Conservation (phyloP, 2,329 filamentous ascomycete genomes). For the Lizonia empirigonia region DNA sequence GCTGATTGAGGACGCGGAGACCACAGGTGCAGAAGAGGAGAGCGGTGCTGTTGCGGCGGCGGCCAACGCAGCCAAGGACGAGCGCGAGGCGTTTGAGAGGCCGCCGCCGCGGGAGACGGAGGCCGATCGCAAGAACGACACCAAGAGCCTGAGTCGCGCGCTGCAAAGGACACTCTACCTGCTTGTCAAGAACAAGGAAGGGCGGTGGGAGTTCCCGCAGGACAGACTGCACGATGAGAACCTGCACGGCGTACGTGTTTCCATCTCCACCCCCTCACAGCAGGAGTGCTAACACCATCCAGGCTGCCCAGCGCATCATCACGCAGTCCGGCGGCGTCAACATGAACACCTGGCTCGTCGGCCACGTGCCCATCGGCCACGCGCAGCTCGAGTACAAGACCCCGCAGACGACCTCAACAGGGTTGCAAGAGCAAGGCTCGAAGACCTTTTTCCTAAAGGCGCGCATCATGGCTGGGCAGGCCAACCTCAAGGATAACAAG, state of each 20-base stretch:
- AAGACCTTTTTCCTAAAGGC: slow-evolving; percentile 97
- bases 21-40: slow-evolving; percentile 53
- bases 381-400: slow-evolving; percentile 64
- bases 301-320: slow-evolving; percentile 84
- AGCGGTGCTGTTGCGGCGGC: slow-evolving; percentile 41
- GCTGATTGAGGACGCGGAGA: slow-evolving; percentile 75
- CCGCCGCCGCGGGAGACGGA: slow-evolving; percentile 74
- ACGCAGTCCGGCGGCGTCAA: slow-evolving; percentile 80
- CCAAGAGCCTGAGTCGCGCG: slow-evolving; percentile 76
- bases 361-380: slow-evolving; percentile 86
- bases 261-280: background rate
- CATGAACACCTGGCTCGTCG: slow-evolving; percentile 99
- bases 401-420: slow-evolving; percentile 19
- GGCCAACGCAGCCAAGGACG: slow-evolving; percentile 37
- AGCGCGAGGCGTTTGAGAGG: slow-evolving; percentile 70
- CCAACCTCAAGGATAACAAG: slow-evolving; percentile 73
- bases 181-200: slow-evolving; percentile 74
- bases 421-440: slow-evolving; percentile 62
- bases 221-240: slow-evolving; percentile 74
- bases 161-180: slow-evolving; percentile 86
- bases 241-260: slow-evolving; percentile 75
- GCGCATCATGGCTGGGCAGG: slow-evolving; percentile 96
- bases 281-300: slow-evolving; percentile 24
- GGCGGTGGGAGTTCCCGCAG: slow-evolving; percentile 81
- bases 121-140: slow-evolving; percentile 77